phyloP scores from a whole-genome alignment of 352 stramenopile species.

The Thraustochytrium striatum region DNA sequence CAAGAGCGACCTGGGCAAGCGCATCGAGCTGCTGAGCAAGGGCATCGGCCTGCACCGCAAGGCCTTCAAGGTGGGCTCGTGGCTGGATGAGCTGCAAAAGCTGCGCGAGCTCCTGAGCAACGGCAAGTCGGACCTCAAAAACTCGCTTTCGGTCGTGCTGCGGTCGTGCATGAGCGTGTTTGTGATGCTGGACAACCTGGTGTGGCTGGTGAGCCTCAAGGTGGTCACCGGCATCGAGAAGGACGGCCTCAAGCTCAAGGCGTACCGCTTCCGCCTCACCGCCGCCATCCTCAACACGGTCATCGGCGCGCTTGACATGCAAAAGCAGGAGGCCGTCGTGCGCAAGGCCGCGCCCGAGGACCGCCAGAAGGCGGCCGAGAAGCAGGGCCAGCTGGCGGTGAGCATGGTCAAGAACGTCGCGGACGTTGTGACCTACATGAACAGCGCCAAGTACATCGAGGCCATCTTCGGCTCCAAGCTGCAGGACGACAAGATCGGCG shows the following conservation, averaged over 20 bases:
- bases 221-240: constrained; percentile 42
- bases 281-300: constrained; percentile 37
- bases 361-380: constrained; percentile 41
- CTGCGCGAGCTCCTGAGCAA: constrained; percentile 20
- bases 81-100: constrained; percentile 46
- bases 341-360: neutral
- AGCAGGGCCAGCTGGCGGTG: constrained; percentile 31
- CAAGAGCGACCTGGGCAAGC: constrained; percentile 39
- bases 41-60: constrained; percentile 47
- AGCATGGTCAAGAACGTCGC: constrained; percentile 46
- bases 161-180: constrained; percentile 46
- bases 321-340: constrained; percentile 37
- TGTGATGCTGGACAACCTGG: constrained; percentile 28
- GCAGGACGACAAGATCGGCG: constrained; percentile 21
- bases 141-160: constrained; percentile 11
- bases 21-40: constrained; percentile 41
- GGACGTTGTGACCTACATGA: constrained; percentile 40
- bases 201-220: constrained; percentile 41
- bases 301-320: constrained; percentile 31
- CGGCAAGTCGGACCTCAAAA: constrained; percentile 22
- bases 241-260: constrained; percentile 45
- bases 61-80: constrained; percentile 47
- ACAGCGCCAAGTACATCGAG: constrained; percentile 23
- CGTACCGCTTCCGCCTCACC: constrained; percentile 37
- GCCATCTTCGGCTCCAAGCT: constrained; percentile 1